phyloP scores from a whole-genome alignment of 2,329 filamentous ascomycete genomes.

The Fusarium cyanostomum region DNA sequence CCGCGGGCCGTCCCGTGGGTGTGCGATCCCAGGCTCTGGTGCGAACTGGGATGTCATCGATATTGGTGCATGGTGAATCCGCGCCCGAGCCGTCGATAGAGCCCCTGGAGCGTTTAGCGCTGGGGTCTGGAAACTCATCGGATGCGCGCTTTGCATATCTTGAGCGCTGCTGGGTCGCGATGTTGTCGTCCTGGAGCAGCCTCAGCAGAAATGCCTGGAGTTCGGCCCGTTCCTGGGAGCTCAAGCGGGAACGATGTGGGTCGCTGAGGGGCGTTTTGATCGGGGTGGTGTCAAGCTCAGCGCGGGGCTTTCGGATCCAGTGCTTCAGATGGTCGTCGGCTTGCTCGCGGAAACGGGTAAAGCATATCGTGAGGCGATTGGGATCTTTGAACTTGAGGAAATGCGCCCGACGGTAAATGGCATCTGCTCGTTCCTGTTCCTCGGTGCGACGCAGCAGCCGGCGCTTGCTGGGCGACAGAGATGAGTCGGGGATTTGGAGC shows the following conservation, averaged over 20 bases:
- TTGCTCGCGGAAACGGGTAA: conserved; percentile 38
- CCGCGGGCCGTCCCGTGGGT: conserved; percentile 23
- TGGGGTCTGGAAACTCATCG: conserved; percentile 29
- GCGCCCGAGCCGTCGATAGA: conserved; percentile 11
- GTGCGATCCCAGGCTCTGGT: conserved; percentile 22
- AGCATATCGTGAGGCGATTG: conserved; percentile 26
- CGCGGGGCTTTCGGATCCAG: conserved; percentile 36
- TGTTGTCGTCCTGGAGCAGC: conserved; percentile 27
- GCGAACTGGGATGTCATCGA: conserved; percentile 38
- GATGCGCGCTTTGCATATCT: conserved; percentile 37
- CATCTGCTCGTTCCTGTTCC: conserved; percentile 35
- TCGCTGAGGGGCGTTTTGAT: conserved; percentile 15
- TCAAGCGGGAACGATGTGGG: conserved; percentile 36
- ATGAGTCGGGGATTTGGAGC: conserved; percentile 37
- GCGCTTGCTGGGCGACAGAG: conserved; percentile 40
- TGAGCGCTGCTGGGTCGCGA: conserved; percentile 7
- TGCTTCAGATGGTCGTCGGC: conserved; percentile 28
- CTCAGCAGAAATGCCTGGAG: conserved; percentile 40
- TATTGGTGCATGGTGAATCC: conserved; percentile 6
- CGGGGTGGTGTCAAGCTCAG: conserved; percentile 32
- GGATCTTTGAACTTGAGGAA: conserved; percentile 35
- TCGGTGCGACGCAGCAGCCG: conserved; percentile 30
- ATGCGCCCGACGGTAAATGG: conserved; percentile 38
- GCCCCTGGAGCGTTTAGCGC: conserved; percentile 30
- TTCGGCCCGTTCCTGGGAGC: conserved; percentile 34